Conservation (phyloP, 345 rosid species). For the Atalantia buxifolia region DNA sequence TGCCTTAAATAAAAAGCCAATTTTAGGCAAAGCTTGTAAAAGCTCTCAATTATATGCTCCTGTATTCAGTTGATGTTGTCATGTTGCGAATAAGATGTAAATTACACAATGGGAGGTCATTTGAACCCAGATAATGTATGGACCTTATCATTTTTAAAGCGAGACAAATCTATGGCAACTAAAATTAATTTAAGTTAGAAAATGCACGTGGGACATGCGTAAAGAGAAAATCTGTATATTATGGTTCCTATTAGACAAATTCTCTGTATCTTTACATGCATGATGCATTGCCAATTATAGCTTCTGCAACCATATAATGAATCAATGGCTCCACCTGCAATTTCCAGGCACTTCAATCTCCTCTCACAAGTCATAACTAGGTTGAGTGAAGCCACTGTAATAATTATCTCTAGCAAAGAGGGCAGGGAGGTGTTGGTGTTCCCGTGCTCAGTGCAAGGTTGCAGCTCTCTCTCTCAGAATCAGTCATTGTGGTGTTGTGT, state of each 20-base stretch:
- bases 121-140: too few species aligned
- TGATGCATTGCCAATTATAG: slow-evolving; percentile 10
- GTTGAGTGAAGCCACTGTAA: background rate
- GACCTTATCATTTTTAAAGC: too few species aligned
- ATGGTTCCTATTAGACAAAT: background rate
- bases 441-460: background rate
- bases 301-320: background rate
- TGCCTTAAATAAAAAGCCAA: too few species aligned
- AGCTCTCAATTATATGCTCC: too few species aligned
- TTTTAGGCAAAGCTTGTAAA: too few species aligned
- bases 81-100: too few species aligned
- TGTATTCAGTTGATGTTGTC: too few species aligned
- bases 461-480: background rate
- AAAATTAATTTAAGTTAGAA: too few species aligned
- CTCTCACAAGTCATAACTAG: slow-evolving; percentile 13
- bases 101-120: too few species aligned
- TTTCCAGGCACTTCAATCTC: slow-evolving; percentile 14
- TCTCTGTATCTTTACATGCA: slow-evolving; percentile 18
- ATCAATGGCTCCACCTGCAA: background rate
- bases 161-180: too few species aligned
- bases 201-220: too few species aligned
- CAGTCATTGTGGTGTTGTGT: background rate
- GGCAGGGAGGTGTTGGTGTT: background rate
- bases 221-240: background rate
- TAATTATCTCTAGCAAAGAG: background rate